A percentile compares a stretch with the other conserved stretches of the same genome.
These are phyloP conservation scores for Backusella australiensis DNA, from an alignment of 192 early-diverging fungal species.

Conservation along the genomic window DNA sequence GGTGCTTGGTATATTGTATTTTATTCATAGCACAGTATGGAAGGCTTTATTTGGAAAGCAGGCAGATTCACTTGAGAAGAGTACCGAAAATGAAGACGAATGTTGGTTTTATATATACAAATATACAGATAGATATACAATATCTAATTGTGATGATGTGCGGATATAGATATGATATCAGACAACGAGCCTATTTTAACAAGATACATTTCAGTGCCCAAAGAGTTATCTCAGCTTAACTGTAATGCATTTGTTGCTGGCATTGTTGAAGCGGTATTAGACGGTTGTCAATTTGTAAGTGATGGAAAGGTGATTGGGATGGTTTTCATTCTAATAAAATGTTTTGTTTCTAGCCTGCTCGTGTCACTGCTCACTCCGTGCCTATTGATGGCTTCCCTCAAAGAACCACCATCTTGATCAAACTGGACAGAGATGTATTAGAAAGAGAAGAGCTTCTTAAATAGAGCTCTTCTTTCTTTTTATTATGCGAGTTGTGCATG, in stretches of 20 bases:
- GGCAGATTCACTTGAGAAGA: conserved; percentile 94
- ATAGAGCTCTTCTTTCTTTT: conserved; percentile 10
- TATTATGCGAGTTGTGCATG: not conserved
- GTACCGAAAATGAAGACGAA: conserved; percentile 96
- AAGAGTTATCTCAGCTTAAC: conserved; percentile 89
- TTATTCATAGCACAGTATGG: conserved; percentile 95
- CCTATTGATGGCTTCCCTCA: conserved; percentile 84
- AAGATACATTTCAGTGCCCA: conserved; percentile 92
- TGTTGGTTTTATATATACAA: conserved; percentile 52
- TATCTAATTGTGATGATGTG: not conserved
- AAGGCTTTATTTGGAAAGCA: conserved; percentile 93
- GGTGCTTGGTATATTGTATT: conserved; percentile 86
- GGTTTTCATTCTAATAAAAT: not conserved
- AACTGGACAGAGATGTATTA: conserved; percentile 84
- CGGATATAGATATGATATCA: conserved; percentile 93
- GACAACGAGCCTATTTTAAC: conserved; percentile 93
- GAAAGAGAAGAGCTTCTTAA: conserved; percentile 73
- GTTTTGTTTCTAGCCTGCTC: conserved; percentile 54
- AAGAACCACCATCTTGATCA: conserved; percentile 94
- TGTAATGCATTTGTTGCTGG: conserved; percentile 95
- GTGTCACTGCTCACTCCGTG: conserved; percentile 92
- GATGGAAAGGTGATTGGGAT: not conserved
- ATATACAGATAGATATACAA: conserved; percentile 20
- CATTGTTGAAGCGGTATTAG: conserved; percentile 92
- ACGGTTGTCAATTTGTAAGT: conserved; percentile 88